Evolutionary conservation across 2,329 filamentous ascomycete species (phyloP), one percentile per base, ranked within the genome.

Genomic region (Talaromyces pinophilus): DNA sequence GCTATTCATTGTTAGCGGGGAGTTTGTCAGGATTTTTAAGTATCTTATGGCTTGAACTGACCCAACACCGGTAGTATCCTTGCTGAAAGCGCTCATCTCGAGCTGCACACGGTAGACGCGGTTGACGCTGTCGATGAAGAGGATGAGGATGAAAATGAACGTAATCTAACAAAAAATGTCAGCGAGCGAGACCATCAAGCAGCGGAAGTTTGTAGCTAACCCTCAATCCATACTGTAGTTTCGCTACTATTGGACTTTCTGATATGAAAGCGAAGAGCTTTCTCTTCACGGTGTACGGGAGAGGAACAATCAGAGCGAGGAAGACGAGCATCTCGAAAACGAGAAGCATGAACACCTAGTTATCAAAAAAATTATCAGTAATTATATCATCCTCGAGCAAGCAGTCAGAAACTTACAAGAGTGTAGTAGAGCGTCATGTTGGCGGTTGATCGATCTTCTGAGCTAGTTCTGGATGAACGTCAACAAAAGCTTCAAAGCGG

Each of bases 141-240:
- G 90, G 70, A 99, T 97, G 67, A 98, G 85, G 75, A 99, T 98
- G 83, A 99, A 99, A 77, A 99, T 94, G 78, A 99, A 99, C 1
- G 93, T 97, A 66, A 99, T 99, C 87, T 90, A 69, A 25, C 50
- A 22, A 19, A n/a, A 2, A 30, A 30, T 28, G 30, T 63, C 46
- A 71, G 54, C 13, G 17, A 62, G 8, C 10, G 4, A 52, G 2
- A 19, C 13, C 22, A 33, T 19, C 22, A 44, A 28, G 7, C 7
- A 30, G 22, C 10, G 1, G 3, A 28, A 10, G 30, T 19, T 6
- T 5, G 25, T 22, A 38, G 40, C 55, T n/a, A 79, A 88, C 88
- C 87, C 97, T 98, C 83, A 99, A 86, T 74, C 93, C 94, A 84
- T 99, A 97, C 84, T 98, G 94, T 70, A 98, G 79, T 80, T 98